These are phyloP conservation scores for Talinum fruticosum DNA, from an alignment of 148 eudicot genomes.

Conservation along the genomic window DNA sequence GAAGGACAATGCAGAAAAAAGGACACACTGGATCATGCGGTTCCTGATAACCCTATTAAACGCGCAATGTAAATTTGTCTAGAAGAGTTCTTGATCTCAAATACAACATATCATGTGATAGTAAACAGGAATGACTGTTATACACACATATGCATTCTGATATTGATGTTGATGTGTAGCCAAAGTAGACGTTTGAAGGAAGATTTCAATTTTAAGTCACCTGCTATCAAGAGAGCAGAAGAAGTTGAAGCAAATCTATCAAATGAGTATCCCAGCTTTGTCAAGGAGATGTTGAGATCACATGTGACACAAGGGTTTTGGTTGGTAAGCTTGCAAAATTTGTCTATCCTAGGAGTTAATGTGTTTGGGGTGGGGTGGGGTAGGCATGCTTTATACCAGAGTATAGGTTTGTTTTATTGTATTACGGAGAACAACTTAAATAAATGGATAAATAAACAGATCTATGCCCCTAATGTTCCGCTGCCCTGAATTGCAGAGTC, in stretches of 20 bases:
- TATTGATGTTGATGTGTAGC: constrained; percentile 3
- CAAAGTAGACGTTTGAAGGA: neutral
- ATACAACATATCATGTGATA: neutral
- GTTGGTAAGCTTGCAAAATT: constrained; percentile 29
- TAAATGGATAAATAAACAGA: too few relatives aligned
- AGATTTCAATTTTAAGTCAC: neutral
- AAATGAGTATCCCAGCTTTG: constrained; percentile 28
- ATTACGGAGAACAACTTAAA: too few relatives aligned
- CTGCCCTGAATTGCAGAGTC: too few relatives aligned
- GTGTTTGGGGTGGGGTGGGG: neutral
- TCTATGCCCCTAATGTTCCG: too few relatives aligned
- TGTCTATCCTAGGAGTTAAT: neutral
- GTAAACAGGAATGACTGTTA: neutral
- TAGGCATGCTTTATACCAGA: too few relatives aligned
- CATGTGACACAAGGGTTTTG: constrained; percentile 36
- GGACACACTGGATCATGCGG: neutral
- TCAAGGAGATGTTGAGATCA: constrained; percentile 34
- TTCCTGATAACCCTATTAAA: neutral
- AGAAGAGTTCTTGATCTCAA: neutral
- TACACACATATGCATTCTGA: neutral
- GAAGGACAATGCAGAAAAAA: constrained; percentile 7
- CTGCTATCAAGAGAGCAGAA: constrained; percentile 33
- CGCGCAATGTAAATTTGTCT: constrained; percentile 1
- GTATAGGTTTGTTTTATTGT: too few relatives aligned
- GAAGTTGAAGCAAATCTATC: constrained; percentile 27